Evolutionary conservation across 805 yeast species (phyloP), one percentile per base, ranked within the genome.

Genomic region (Metschnikowia rubicola): DNA sequence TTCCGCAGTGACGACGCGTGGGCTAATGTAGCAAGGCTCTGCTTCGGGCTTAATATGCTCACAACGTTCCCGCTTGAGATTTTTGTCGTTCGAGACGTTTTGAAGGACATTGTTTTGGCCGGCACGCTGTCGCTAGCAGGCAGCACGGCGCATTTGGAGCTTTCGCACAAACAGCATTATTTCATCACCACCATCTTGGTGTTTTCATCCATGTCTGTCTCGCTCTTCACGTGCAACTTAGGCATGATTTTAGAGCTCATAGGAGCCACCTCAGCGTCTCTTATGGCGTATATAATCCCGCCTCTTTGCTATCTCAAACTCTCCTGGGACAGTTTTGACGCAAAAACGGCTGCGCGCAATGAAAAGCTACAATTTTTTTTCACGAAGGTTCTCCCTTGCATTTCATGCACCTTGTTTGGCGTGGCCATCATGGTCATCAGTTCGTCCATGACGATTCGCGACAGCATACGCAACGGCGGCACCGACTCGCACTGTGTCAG

Each of bases 211-310:
- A 86, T 90, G 91, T 59, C 79, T 0, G 83, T 89, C 2, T 77
- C 97, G 0, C 68, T 92, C 30, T 66, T 82, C 47, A 88, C 97
- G 0, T 91, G 97, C 60, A 88, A 90, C 54, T 72, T 91, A 46
- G 98, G 98, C 1, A 86, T 94, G 10, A 84, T 92, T 29, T 72
- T 91, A 35, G 97, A 92, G 61, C 73, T 91, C 3, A 90, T 89
- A 30, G 98, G 98, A 2, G 91, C 97, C 0, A 86, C 96, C 0
- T 86, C 96, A 0, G 97, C 97, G 0, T 88, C 96, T 15, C 71
- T 87, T 34, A 84, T 92, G 85, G 97, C 98, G 0, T 91, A 88
- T 62, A 88, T 91, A 19, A 68, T 91, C 13, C 98, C 98, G 0
- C 96, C 97, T 3, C 63, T 84, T 62, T 91, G 97, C 57, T 86